Conservation (phyloP, 2,329 filamentous ascomycete species). For the Diaporthe sp. region DNA sequence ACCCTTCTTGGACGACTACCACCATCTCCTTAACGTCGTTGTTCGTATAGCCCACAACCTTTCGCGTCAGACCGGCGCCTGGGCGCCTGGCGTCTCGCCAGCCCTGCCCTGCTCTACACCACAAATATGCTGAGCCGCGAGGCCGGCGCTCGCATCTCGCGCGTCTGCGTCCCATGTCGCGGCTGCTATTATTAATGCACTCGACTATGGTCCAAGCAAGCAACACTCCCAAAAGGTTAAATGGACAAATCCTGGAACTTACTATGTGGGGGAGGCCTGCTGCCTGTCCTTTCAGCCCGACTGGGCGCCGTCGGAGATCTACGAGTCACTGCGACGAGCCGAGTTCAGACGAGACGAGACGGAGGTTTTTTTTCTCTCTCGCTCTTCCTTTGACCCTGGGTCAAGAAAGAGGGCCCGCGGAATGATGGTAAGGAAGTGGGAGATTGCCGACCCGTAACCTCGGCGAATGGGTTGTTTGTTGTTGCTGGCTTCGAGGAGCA, state of each 20-base stretch:
- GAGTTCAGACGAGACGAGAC: conserved; percentile 11
- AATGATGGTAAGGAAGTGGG: neutral
- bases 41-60: neutral
- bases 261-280: neutral
- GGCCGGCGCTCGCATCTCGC: neutral
- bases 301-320: conserved; percentile 14
- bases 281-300: conserved; percentile 1
- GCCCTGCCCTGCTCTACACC: neutral
- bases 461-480: neutral
- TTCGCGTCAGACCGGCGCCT: conserved; percentile 1
- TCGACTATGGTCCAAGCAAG: neutral
- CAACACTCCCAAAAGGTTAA: neutral
- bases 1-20: neutral
- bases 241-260: neutral
- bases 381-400: neutral
- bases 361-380: neutral
- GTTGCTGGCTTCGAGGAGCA: neutral
- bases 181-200: neutral
- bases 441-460: neutral
- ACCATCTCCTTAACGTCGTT: neutral
- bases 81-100: conserved; percentile 14
- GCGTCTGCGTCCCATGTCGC: neutral
- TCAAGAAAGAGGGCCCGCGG: neutral
- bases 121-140: conserved; percentile 12
- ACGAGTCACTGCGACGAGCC: neutral